A percentile compares a stretch with the other conserved stretches of the same genome.
Conservation (phyloP, 768 basidiomycete genomes). For the Lactarius psammicola region DNA sequence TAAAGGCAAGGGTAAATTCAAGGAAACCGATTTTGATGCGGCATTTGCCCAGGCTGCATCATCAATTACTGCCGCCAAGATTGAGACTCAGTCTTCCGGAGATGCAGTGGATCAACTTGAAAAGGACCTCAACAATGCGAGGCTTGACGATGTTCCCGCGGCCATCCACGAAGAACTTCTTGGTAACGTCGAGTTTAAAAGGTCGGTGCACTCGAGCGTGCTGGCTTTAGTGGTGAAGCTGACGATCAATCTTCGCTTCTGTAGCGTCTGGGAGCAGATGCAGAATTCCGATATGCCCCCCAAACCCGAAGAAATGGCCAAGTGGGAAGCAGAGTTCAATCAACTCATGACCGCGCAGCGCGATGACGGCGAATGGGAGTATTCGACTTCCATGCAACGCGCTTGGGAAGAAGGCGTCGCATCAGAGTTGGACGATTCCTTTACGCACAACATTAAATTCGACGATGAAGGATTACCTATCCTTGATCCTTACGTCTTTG, state of each 20-base stretch:
- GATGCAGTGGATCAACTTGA: constrained; percentile 49
- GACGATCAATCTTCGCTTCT: constrained; percentile 8
- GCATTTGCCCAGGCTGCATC: constrained; percentile 69
- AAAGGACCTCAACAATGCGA: constrained; percentile 39
- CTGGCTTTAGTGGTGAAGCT: background rate
- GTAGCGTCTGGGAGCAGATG: constrained; percentile 62
- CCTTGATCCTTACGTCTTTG: constrained; percentile 72
- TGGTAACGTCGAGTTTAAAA: constrained; percentile 46
- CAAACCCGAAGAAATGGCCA: constrained; percentile 60
- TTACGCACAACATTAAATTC: constrained; percentile 45
- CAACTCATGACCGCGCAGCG: constrained; percentile 69
- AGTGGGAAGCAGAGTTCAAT: constrained; percentile 84
- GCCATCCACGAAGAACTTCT: constrained; percentile 26
- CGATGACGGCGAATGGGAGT: constrained; percentile 54
- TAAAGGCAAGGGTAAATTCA: constrained; percentile 77
- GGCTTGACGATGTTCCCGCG: constrained; percentile 27
- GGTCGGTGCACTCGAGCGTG: constrained; percentile 41
- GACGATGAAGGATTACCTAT: constrained; percentile 75
- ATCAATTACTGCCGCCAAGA: constrained; percentile 45
- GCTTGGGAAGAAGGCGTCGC: constrained; percentile 47
- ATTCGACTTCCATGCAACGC: constrained; percentile 57
- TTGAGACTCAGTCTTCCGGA: constrained; percentile 34
- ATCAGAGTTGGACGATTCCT: constrained; percentile 34
- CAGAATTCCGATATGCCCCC: constrained; percentile 58
- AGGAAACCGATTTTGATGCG: constrained; percentile 80